phyloP scores from a whole-genome alignment of 768 basidiomycete genomes.

The Boletus reticulatus region DNA sequence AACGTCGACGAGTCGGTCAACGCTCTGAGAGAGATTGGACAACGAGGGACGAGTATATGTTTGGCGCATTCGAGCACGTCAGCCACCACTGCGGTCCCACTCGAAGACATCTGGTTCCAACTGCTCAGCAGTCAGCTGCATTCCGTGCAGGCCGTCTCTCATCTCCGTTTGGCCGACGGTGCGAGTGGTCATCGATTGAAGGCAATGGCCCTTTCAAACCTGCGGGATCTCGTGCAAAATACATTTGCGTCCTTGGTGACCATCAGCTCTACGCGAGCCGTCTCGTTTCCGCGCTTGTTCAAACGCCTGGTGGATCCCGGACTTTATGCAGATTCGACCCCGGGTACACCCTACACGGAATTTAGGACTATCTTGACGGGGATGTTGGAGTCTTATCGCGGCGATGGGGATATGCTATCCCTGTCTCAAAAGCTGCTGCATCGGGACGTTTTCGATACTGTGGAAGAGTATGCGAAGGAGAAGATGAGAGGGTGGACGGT shows the following conservation, averaged over 20 bases:
- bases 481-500: slow-evolving; percentile 63
- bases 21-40: slow-evolving; percentile 56
- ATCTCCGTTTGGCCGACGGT: slow-evolving; percentile 31
- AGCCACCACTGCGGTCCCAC: slow-evolving; percentile 39
- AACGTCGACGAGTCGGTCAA: slow-evolving; percentile 39
- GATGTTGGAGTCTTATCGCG: slow-evolving; percentile 94
- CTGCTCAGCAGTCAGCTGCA: slow-evolving; percentile 80
- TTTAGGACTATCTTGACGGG: slow-evolving; percentile 87
- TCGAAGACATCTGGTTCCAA: slow-evolving; percentile 90
- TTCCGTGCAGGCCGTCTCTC: slow-evolving; percentile 68
- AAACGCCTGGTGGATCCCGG: slow-evolving; percentile 83
- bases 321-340: slow-evolving; percentile 45
- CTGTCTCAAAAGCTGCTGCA: slow-evolving; percentile 82
- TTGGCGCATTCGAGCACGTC: slow-evolving; percentile 55
- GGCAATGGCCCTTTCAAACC: slow-evolving; percentile 37
- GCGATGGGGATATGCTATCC: slow-evolving; percentile 84
- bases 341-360: slow-evolving; percentile 78
- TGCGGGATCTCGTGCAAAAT: slow-evolving; percentile 77
- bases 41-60: slow-evolving; percentile 67
- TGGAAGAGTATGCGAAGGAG: slow-evolving; percentile 58
- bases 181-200: slow-evolving; percentile 21
- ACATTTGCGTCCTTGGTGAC: slow-evolving; percentile 84
- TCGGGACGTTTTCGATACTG: slow-evolving; percentile 75
- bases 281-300: slow-evolving; percentile 93
- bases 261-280: slow-evolving; percentile 69